A percentile compares a stretch with the other conserved stretches of the same genome.
These are phyloP conservation scores for Coniferiporia weirii DNA, from an alignment of 1,284 basidiomycete species.

Conservation along the genomic window DNA sequence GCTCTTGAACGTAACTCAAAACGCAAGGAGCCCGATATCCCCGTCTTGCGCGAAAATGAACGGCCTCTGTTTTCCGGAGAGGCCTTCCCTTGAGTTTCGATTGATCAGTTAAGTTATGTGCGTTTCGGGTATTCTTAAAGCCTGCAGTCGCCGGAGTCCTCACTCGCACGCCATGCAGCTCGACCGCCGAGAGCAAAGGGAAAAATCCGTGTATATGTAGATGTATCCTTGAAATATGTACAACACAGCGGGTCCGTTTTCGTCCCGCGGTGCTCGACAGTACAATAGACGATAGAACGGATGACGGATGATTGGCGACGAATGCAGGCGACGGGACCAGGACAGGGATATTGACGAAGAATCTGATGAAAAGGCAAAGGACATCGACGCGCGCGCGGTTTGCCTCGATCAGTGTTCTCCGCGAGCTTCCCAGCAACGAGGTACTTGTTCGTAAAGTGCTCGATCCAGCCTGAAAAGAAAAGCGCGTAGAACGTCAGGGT, in stretches of 20 bases:
- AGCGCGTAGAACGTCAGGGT: no score
- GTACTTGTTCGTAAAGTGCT: slow-evolving; percentile 81
- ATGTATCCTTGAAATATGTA: no score
- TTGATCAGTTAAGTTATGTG: no score
- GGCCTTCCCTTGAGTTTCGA: no score
- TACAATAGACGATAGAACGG: neutral
- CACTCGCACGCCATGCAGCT: no score
- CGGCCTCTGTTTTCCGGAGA: slow-evolving; percentile 12
- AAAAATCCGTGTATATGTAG: no score
- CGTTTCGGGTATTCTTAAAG: no score
- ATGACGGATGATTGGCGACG: neutral
- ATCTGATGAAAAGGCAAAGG: neutral
- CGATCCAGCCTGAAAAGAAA: slow-evolving; percentile 70
- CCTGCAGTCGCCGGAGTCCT: no score
- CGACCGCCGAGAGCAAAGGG: no score
- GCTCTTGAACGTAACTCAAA: slow-evolving; percentile 78
- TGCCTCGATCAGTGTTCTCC: slow-evolving; percentile 42
- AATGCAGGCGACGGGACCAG: neutral
- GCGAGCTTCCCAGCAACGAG: slow-evolving; percentile 80
- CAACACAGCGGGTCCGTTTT: no score
- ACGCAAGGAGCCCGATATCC: slow-evolving; percentile 60
- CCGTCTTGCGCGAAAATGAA: no score
- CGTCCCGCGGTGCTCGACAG: no score
- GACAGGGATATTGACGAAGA: neutral
- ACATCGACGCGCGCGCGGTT: neutral